Evolutionary conservation across 352 stramenopile genomes (phyloP), one percentile per base, ranked within the genome.

Genomic region (Phytophthora ramorum): DNA sequence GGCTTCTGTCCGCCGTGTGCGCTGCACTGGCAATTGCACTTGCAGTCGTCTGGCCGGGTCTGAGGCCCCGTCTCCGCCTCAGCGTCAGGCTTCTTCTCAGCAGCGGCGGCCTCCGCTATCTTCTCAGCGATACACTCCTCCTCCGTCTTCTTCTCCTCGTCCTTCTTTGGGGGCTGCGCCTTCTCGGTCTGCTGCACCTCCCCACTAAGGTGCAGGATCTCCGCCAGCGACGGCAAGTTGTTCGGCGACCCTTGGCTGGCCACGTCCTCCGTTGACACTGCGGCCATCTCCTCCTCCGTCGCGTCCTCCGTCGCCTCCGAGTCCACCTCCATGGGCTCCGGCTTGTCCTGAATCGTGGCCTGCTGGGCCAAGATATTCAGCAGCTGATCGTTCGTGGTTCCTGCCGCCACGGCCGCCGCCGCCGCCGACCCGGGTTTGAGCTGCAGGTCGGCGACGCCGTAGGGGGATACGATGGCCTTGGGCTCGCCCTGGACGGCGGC

Each of bases 291-390:
- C 16, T 43, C 26, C 32, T 47, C 45, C 14, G 10, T 37, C 7
- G 24, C 30, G 22, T 69, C 58, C n/a, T 55, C 13, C 28, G 54
- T 43, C 6, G 65, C 58, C 28, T 4, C 40, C 40, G 41, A 49
- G 49, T 71, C 75, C 50, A 63, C 41, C 46, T 58, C 61, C 62
- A 63, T 63, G n/a, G 50, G 57, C 62, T 62, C 61, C 17, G 55
- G 54, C 13, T 65, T 56, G 24, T 70, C 56, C 51, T 83, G 73
- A 56, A 85, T 79, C 1, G 73, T 80, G 16, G 76, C 76, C 34
- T 83, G 82, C 51, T 90, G 83, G 28, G 85, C 85, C 16, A 93
- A 56, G 66, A 93, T 93, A 53, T 90, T 87, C 13, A 93, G 67
- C 16, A 90, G 63, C 38, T 85, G 78, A 22, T 76, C 75, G 40